phyloP scores from a whole-genome alignment of 768 basidiomycete genomes.

The Pisolithus albus region DNA sequence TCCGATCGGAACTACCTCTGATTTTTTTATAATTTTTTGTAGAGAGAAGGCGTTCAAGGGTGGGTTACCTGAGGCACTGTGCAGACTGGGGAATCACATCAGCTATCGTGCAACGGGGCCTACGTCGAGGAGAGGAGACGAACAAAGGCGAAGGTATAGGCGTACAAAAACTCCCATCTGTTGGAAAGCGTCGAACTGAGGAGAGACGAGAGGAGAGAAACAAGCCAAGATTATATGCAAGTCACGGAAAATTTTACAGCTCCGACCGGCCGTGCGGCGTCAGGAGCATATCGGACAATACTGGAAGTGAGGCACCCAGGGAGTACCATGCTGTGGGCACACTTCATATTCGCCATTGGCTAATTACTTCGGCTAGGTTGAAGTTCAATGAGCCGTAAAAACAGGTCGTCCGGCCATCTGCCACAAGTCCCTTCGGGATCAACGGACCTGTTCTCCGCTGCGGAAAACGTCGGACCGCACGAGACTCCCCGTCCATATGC shows the following conservation, averaged over 20 bases:
- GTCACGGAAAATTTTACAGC: constrained; percentile 11
- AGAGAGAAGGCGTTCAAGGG: constrained; percentile 15
- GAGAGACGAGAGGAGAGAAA: background rate
- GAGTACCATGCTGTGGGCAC: too few species aligned
- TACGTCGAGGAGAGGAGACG: constrained; percentile 8
- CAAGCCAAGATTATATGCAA: constrained; percentile 14
- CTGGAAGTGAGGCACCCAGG: background rate
- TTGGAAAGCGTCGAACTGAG: constrained; percentile 22
- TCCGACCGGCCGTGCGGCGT: constrained; percentile 14
- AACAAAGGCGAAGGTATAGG: constrained; percentile 23
- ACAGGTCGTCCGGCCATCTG: too few species aligned
- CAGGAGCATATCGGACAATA: background rate
- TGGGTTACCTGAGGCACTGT: constrained; percentile 23
- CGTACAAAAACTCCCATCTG: constrained; percentile 29
- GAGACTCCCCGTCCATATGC: too few species aligned
- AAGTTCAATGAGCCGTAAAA: too few species aligned
- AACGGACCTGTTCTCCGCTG: too few species aligned
- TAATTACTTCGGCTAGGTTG: too few species aligned
- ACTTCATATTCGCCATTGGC: too few species aligned
- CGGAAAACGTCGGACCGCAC: too few species aligned
- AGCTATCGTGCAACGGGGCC: background rate
- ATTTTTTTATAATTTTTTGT: too few species aligned
- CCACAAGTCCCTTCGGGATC: too few species aligned
- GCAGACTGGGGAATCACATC: constrained; percentile 15
- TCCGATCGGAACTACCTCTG: background rate